Conservation (phyloP, 2,329 filamentous ascomycete genomes). For the Diaporthe ilicicola region DNA sequence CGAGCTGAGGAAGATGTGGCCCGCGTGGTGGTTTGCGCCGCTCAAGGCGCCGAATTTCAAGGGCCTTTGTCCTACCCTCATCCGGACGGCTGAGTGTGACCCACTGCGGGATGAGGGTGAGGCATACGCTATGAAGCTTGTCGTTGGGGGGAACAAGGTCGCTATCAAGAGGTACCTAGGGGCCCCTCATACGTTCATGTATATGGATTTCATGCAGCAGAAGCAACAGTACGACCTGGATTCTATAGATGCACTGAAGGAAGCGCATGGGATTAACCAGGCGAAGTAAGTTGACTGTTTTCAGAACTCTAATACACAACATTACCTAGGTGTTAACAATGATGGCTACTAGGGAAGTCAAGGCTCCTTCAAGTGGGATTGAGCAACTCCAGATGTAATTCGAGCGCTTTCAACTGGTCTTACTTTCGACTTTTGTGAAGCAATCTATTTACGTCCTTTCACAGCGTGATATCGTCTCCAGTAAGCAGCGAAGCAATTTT, state of each 20-base stretch:
- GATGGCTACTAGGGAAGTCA: no score
- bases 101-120: constrained; percentile 51
- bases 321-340: no score
- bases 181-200: constrained; percentile 50
- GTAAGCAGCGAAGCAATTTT: no score
- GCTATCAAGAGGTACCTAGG: constrained; percentile 48
- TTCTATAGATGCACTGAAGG: constrained; percentile 41
- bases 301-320: no score
- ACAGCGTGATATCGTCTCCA: no score
- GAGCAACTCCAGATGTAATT: no score
- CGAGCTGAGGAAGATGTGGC: constrained; percentile 40
- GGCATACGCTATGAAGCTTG: constrained; percentile 48
- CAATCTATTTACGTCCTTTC: no score
- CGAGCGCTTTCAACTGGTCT: no score
- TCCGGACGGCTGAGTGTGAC: constrained; percentile 47
- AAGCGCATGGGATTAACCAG: constrained; percentile 39
- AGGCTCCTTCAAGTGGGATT: no score
- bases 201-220: constrained; percentile 36
- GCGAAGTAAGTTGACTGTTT: no score
- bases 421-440: no score
- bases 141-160: constrained; percentile 47
- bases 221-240: constrained; percentile 46
- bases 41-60: constrained; percentile 43
- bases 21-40: constrained; percentile 46
- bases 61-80: constrained; percentile 45